Base-by-base conservation (phyloP, 2,329 filamentous ascomycete species). In the Calonectria ilicicola region DNA sequence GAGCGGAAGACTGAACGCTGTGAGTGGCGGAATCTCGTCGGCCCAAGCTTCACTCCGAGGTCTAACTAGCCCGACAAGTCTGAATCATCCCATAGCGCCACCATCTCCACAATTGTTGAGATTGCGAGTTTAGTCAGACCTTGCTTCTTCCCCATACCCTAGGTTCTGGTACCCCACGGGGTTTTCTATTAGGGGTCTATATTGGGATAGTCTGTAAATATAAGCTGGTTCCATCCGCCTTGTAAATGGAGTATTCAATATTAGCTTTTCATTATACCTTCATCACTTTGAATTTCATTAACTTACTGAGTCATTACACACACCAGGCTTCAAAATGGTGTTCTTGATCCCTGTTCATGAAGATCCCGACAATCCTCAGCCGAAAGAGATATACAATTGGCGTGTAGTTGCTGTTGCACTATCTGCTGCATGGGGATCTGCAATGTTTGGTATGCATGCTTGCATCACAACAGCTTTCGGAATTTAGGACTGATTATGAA, bases 361-460 rank as follows among this genome's bases (percentile, higher is more conserved):
- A 46, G 69, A 72, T 65, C 69, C 69, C 17, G 27, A 15, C 21
- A 42, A 72, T 44, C 69, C 65, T 14, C 65, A 68, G 38, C 69
- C 69, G 15, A 60, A 23, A 12, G 69, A 72, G 38, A 72, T 72
- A 63, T 72, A 72, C 46, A 72, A 72, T 26, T 72, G 65, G 69
- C 65, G 69, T 26, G 69, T 72, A n/a, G 69, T 72, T 23, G 64
- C 69, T 21, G 69, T 72, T 3, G 69, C 69, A 32, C 27, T 72
- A 3, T 46, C 69, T 21, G 69, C 69, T 3, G 69, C 69, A 23
- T 72, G 69, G 69, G 69, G 69, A 5, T 72, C 69, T 40, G 65
- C 69, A 15, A 72, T 72, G 69, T 72, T 72, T 27, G 69, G 69
- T 72, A 65, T n/a, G 65, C 23, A n/a, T 29, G 17, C 35, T 19